Base-by-base conservation (phyloP, 2,329 filamentous ascomycete genomes). In the Chaetomiaceae sp. region DNA sequence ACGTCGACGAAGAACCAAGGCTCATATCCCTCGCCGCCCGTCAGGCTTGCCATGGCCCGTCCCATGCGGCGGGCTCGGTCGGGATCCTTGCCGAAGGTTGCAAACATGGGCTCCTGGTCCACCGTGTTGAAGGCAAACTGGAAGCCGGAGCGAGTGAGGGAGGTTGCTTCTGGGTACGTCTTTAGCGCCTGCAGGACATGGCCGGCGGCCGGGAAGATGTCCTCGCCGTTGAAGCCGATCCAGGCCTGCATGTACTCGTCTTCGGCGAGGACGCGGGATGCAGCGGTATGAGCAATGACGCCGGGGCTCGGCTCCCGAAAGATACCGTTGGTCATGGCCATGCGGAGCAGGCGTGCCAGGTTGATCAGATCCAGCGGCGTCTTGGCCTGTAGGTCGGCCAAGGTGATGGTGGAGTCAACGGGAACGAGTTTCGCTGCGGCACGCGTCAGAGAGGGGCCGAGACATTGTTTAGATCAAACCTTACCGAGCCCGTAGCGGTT, bases 301-400 rank as follows among this genome's bases (percentile, higher is more conserved):
- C 73, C 72, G 0, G 73, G 71, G 5, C 60, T 59, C 1, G 72
- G 69, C 53, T 82, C 78, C 35, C 63, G 57, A 61, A 83, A 80
- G 47, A 82, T 68, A 10, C 67, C 65, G 52, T 72, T 75, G 11
- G 76, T 79, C 69, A 81, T 80, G 32, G 72, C 75, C 58, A 79
- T 71, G 7, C 78, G 73, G 22, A 78, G 60, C 6, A 75, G 62
- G 37, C 75, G 71, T 11, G 70, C 67, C 15, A 78, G 64, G 55
- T 77, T 76, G 51, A 71, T 65, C 22, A 70, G 62, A 52, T 75
- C 71, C 18, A 78, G 58, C 0, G 65, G 54, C 0, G 71, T 73
- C 52, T 70, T 71, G 36, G 62, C 53, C 39, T 72, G 62, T 3
- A 78, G 69, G 38, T 76, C 66, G 19, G 61, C 44, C 18, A 76